Evolutionary conservation across 179 eudicot species (phyloP).

Genomic region (Beta corolliflora): DNA sequence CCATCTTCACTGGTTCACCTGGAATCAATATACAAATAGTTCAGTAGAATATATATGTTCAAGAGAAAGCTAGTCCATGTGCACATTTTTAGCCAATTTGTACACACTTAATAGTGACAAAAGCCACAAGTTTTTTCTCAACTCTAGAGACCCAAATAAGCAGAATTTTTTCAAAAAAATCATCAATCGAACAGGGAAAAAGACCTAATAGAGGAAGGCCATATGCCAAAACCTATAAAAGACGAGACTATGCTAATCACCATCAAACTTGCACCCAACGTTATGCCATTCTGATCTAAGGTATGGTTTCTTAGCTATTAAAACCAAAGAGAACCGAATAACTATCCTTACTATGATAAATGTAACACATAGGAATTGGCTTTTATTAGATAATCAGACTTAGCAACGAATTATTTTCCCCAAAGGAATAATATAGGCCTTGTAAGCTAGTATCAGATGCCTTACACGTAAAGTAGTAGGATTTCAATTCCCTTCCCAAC

Average conservation of each 20-base stretch:
- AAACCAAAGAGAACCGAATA: neutral
- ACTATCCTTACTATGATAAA: neutral
- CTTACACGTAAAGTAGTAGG: no score
- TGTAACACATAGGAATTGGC: neutral
- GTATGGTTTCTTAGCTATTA: neutral
- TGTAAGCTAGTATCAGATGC: no score
- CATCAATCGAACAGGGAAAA: neutral
- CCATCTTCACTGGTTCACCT: conserved; percentile 84
- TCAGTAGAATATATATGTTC: neutral
- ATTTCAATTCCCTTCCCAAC: no score
- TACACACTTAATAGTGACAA: neutral
- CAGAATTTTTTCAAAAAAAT: neutral
- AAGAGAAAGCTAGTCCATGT: neutral
- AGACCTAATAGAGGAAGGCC: neutral
- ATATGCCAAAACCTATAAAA: neutral
- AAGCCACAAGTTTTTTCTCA: neutral
- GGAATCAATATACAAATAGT: conserved; percentile 14
- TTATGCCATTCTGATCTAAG: neutral
- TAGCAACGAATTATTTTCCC: no score
- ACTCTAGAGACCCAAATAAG: neutral
- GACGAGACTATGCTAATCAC: neutral
- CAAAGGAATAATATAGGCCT: no score
- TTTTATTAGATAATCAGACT: no score
- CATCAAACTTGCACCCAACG: neutral
- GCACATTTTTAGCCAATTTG: neutral